Evolutionary conservation across 2,329 filamentous ascomycete genomes (phyloP), one percentile per base, ranked within the genome.

Genomic region (Rugonectria rugulosa): DNA sequence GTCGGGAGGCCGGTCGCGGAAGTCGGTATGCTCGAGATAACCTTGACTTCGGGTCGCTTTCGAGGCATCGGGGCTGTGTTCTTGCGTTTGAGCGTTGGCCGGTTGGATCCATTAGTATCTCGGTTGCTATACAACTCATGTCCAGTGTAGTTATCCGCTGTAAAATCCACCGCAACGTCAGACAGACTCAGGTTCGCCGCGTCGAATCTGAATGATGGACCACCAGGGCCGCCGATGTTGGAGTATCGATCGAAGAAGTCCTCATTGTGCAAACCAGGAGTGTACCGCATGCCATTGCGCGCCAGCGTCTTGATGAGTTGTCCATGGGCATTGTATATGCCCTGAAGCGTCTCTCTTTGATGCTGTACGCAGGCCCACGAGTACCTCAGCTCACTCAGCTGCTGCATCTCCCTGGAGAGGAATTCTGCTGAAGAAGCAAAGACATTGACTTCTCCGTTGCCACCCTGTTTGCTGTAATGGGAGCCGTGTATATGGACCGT

Each of bases 401-500:
- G 89, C 61, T 92, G 87, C 87, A 94, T 91, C 68, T 92, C 91
- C 17, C 88, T 81, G 0, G 88, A 86, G 7, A 96, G 72, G 53
- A 92, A 92, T 26, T 93, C 88, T 6, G 87, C 71, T 5, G 83
- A 84, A 50, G 75, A 72, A 76, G 82, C 66, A 79, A 91, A 81
- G 77, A 93, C 66, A 78, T 83, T 86, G 79, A 77, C 86, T 74
- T 75, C 84, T 62, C 70, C 84, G 27, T 70, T 73, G 40, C 64
- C 72, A 10, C 75, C 74, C 31, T 74, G 75, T 63, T 81, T 83
- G 61, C 84, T 85, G 71, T 96, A 96, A 67, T 95, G 88, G 6
- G 89, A 86, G 11, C 92, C 92, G 68, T 96, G 92, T 9, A 96
- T 88, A 68, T 96, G 92, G 1, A 96, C 91, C 0, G 92, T 96